Conservation (phyloP, 768 basidiomycete species). For the Tulasnella sp. region DNA sequence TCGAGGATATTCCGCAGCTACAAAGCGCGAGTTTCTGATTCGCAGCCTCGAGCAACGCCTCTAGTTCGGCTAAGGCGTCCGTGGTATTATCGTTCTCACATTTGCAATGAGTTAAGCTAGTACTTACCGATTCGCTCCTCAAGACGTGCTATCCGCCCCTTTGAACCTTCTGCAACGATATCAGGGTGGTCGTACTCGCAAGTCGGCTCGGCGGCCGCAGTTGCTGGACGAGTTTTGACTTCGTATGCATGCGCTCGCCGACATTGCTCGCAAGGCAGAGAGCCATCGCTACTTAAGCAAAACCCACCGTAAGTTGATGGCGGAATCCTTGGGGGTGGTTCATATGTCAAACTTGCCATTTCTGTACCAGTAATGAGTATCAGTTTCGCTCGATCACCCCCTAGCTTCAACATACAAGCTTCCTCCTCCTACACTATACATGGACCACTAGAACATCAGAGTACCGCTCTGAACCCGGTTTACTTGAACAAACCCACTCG, state of each 20-base stretch:
- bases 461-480: neutral
- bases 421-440: neutral
- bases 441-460: neutral
- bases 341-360: neutral
- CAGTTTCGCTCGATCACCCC: neutral
- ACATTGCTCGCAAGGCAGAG: slow-evolving; percentile 14
- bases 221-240: slow-evolving; percentile 1
- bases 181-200: slow-evolving; percentile 27
- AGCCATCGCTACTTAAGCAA: neutral
- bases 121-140: slow-evolving; percentile 19
- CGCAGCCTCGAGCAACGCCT: neutral
- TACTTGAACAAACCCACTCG: neutral
- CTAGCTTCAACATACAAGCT: neutral
- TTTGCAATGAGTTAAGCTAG: neutral
- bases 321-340: neutral
- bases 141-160: slow-evolving; percentile 10
- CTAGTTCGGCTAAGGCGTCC: neutral
- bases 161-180: slow-evolving; percentile 24
- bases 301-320: neutral
- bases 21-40: slow-evolving; percentile 14
- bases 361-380: neutral
- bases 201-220: neutral
- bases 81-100: too few relatives aligned
- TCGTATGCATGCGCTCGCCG: slow-evolving; percentile 22
- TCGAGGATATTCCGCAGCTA: neutral